These are phyloP conservation scores for Cladobotryum protrusum DNA, from an alignment of 2,329 filamentous ascomycete genomes.

Conservation along the genomic window DNA sequence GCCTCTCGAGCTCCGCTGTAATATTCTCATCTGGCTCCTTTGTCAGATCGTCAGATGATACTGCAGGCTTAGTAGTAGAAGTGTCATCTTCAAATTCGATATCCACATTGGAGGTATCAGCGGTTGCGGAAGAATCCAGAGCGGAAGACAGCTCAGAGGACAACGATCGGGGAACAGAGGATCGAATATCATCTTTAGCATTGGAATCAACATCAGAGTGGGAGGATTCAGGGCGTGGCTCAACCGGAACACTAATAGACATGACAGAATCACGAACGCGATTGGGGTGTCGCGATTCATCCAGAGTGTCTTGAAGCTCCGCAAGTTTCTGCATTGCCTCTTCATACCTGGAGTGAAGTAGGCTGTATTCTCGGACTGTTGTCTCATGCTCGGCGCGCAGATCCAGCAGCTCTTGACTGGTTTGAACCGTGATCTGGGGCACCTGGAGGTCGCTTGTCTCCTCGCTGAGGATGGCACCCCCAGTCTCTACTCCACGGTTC, in stretches of 20 bases:
- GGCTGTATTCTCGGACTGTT: conserved; percentile 73
- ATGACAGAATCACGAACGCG: conserved; percentile 50
- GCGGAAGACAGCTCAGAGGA: conserved; percentile 90
- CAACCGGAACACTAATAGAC: conserved; percentile 44
- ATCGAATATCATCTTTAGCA: conserved; percentile 57
- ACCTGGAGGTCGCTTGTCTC: not conserved
- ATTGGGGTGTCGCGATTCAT: conserved; percentile 65
- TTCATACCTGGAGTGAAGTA: conserved; percentile 83
- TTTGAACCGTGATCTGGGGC: conserved; percentile 44
- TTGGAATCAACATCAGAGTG: conserved; percentile 69
- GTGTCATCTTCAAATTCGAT: conserved; percentile 33
- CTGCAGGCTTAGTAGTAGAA: conserved; percentile 38
- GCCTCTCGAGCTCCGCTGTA: conserved; percentile 62
- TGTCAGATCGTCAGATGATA: conserved; percentile 33
- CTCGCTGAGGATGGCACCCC: not conserved
- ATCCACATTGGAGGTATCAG: conserved; percentile 57
- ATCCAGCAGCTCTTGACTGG: conserved; percentile 88
- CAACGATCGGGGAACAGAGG: conserved; percentile 76
- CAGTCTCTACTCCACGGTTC: not conserved
- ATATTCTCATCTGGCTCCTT: conserved; percentile 33
- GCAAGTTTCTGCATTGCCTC: conserved; percentile 76
- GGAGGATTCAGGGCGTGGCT: conserved; percentile 69
- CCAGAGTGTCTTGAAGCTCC: conserved; percentile 77
- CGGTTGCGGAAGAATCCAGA: conserved; percentile 65
- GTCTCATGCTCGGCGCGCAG: conserved; percentile 85